These are phyloP conservation scores for Cydonia oblonga DNA, from an alignment of 331 rosid genomes.

Conservation along the genomic window DNA sequence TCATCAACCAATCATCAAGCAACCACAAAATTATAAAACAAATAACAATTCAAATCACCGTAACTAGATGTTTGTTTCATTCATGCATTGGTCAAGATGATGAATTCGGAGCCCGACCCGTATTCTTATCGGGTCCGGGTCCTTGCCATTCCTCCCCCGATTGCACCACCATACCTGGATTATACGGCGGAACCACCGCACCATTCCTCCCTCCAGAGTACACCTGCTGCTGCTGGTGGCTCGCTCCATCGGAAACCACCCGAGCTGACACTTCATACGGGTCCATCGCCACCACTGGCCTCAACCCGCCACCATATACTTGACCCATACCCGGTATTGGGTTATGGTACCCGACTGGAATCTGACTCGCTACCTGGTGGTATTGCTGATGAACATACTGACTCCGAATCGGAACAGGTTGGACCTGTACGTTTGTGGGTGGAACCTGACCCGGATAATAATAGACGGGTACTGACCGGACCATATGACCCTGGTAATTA, in stretches of 20 bases:
- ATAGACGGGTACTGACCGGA: conserved; percentile 41
- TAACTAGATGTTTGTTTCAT: neutral
- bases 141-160: conserved; percentile 43
- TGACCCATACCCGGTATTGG: conserved; percentile 37
- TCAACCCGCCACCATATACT: conserved; percentile 35
- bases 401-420: conserved; percentile 29
- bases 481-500: conserved; percentile 36
- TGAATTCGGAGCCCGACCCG: conserved; percentile 33
- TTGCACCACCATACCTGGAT: conserved; percentile 21
- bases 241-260: conserved; percentile 28
- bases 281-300: conserved; percentile 28
- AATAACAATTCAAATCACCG: neutral
- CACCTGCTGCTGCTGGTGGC: conserved; percentile 26
- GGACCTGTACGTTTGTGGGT: conserved; percentile 35
- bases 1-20: neutral
- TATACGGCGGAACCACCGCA: conserved; percentile 19
- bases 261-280: conserved; percentile 27
- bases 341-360: conserved; percentile 46
- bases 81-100: conserved; percentile 6
- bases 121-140: conserved; percentile 24
- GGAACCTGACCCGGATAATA: conserved; percentile 42
- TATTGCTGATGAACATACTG: conserved; percentile 44
- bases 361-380: conserved; percentile 30
- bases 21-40: no score
- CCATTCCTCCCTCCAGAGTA: conserved; percentile 43